Percentiles rank a stretch among this genome's conserved stretches.
phyloP scores from a whole-genome alignment of 2,329 filamentous ascomycete species.

The Endoconidiophora polonica region DNA sequence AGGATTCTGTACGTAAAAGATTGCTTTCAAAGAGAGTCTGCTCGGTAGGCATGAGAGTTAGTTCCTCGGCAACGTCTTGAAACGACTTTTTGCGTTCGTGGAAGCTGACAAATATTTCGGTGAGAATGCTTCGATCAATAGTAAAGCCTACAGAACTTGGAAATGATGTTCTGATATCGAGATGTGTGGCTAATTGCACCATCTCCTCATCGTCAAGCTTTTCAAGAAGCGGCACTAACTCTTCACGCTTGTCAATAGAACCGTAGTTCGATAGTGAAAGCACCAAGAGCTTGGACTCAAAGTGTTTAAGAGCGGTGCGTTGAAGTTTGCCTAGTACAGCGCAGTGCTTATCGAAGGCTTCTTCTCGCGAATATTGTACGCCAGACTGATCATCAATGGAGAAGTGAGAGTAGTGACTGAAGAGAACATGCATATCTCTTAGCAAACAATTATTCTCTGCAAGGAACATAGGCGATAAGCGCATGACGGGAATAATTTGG shows the following conservation, averaged over 20 bases:
- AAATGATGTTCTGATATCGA: conserved; percentile 72
- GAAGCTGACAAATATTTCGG: conserved; percentile 55
- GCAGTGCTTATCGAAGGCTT: conserved; percentile 70
- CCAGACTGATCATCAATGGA: conserved; percentile 84
- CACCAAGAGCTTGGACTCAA: conserved; percentile 81
- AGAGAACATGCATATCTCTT: conserved; percentile 62
- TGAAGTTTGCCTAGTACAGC: conserved; percentile 63
- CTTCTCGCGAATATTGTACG: conserved; percentile 50
- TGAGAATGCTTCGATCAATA: conserved; percentile 45
- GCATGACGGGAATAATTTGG: conserved; percentile 62
- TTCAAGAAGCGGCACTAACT: conserved; percentile 61
- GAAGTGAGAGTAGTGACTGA: conserved; percentile 77
- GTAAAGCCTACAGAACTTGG: conserved; percentile 51
- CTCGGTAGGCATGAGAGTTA: conserved; percentile 75
- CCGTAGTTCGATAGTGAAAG: conserved; percentile 85
- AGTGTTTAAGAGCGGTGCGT: conserved; percentile 58
- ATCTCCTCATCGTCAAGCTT: conserved; percentile 61
- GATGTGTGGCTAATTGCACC: conserved; percentile 44
- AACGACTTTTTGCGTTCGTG: conserved; percentile 71
- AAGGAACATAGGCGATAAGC: conserved; percentile 61
- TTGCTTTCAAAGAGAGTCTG: conserved; percentile 60
- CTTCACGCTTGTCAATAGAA: conserved; percentile 62
- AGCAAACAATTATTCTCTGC: conserved; percentile 60
- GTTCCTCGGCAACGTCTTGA: conserved; percentile 55
- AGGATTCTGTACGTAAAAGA: conserved; percentile 65